These are phyloP conservation scores for Macrocybe sp. DNA, from an alignment of 1,284 basidiomycete species.

Conservation along the genomic window DNA sequence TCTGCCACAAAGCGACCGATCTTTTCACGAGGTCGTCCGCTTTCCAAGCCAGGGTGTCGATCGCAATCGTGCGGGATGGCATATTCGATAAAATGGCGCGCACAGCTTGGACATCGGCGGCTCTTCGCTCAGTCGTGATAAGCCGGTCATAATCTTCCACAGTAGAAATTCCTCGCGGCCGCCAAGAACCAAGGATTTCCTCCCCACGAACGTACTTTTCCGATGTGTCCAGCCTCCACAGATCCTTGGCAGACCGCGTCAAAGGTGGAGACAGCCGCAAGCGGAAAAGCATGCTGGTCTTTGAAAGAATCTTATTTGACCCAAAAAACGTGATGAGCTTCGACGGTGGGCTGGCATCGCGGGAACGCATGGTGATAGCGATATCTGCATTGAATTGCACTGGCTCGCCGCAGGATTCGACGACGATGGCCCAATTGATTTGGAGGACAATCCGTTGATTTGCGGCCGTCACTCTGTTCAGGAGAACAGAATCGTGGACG, in stretches of 20 bases:
- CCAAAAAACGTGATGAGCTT: conserved; percentile 73
- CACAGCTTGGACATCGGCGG: conserved; percentile 88
- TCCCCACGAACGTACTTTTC: conserved; percentile 93
- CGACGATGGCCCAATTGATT: conserved; percentile 72
- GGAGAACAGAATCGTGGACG: conserved; percentile 79
- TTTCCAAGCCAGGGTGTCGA: conserved; percentile 59
- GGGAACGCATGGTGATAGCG: conserved; percentile 79
- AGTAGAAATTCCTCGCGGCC: conserved; percentile 80
- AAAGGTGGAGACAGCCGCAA: conserved; percentile 81
- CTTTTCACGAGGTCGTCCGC: conserved; percentile 58
- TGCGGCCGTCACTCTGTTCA: conserved; percentile 80
- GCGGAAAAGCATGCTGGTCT: conserved; percentile 78
- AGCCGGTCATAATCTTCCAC: conserved; percentile 81
- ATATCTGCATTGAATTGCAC: conserved; percentile 86
- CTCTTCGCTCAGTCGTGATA: conserved; percentile 62
- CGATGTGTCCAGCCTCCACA: conserved; percentile 93
- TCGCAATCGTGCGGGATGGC: conserved; percentile 42
- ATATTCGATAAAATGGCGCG: conserved; percentile 67
- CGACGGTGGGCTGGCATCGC: conserved; percentile 83
- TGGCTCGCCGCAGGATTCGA: conserved; percentile 82
- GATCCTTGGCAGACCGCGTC: conserved; percentile 82
- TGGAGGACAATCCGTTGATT: conserved; percentile 81
- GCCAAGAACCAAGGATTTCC: conserved; percentile 80
- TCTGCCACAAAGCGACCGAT: conserved; percentile 77
- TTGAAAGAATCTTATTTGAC: conserved; percentile 67